Evolutionary conservation across 495 filamentous ascomycete genomes (phyloP), one percentile per base, ranked within the genome.

Genomic region (Trichocladium antarcticum): DNA sequence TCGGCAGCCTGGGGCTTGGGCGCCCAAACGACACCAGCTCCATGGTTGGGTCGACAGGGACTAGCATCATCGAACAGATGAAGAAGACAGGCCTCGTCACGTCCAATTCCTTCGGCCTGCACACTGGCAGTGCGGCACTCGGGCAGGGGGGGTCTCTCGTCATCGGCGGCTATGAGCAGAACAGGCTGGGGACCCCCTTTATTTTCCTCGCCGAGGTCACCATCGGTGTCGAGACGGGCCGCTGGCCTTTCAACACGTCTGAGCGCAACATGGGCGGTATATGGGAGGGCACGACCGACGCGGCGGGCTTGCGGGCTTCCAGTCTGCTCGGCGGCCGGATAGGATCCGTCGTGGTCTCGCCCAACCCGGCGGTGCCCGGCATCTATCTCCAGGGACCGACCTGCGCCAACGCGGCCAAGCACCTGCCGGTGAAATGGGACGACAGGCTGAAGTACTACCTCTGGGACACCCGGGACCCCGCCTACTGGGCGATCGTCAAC

Each of bases 91-190:
- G 54, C 8, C 20, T 42, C 5, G 67, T 67, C 12, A 58, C 62
- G 3, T 75, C 70, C 0, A 68, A 63, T 15, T 72, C 72, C 1
- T 76, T 65, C 38, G 68, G 68, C 1, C 51, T 79, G 49, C 75
- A 78, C 50, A 67, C 76, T 40, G 74, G 75, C 9, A 73, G 72
- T 3, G 69, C 58, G 3, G 21, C 42, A 1, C 51, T 61, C 9
- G 38, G 53, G 1, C 60, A 70, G 36, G 40, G 58, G 2, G 71
- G 63, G 1, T 72, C 65, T 6, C 49, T 75, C 37, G 28, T 66
- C 10, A 56, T 71, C n/a, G 74, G 74, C 5, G 73, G 74, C 0
- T 78, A 71, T 52, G 71, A 77, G 31, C 55, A 67, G 42, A 57
- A 36, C 39, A 37, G 59, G 15, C 50, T 46, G 4, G 36, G 61